Evolutionary conservation across 768 basidiomycete genomes (phyloP), one percentile per base, ranked within the genome.

Genomic region (Lentinus brumalis): DNA sequence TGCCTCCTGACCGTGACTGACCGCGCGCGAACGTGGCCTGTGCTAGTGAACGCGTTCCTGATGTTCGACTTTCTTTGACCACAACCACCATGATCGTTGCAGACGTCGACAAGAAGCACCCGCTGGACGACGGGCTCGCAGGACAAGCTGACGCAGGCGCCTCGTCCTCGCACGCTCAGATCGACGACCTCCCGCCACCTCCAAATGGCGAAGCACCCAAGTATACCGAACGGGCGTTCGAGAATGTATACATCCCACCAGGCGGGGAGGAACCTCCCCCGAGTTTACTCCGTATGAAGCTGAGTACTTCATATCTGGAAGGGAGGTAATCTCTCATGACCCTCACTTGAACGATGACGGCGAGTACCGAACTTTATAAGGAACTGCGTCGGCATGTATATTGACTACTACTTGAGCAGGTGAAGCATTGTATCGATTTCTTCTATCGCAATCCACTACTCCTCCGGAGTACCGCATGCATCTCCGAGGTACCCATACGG

Each of bases 371-470:
- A 26, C 21, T 26, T 26, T 26, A 26, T 26, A 26, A 26, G 21
- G 21, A 26, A 26, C 21, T 26, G 21, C 21, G 21, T 26, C 21
- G 21, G 21, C 21, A 26, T 26, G 21, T 26, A 26, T 26, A 26
- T 26, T 26, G 21, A 26, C 21, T 26, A 26, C 21, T 26, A 18
- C 5, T 49, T 47, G 7, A 54, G 21, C 59, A 88, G 87, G 88
- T 47, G 87, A 88, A 67, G 86, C 86, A 0, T 79, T 92, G 26
- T 91, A 89, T 70, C 83, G 88, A 58, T 93, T 91, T 72, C 75
- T 93, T 16, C 81, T 90, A 26, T 78, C 79, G 4, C 84, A 87
- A 54, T 79, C 86, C 2, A 70, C 66, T 35, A 72, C 66, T 2
- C 76, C 74, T 2, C 88, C 87, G 5, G 71, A 60, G 21, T 75